Evolutionary conservation across 768 basidiomycete species (phyloP).

Genomic region (Suillus americanus): DNA sequence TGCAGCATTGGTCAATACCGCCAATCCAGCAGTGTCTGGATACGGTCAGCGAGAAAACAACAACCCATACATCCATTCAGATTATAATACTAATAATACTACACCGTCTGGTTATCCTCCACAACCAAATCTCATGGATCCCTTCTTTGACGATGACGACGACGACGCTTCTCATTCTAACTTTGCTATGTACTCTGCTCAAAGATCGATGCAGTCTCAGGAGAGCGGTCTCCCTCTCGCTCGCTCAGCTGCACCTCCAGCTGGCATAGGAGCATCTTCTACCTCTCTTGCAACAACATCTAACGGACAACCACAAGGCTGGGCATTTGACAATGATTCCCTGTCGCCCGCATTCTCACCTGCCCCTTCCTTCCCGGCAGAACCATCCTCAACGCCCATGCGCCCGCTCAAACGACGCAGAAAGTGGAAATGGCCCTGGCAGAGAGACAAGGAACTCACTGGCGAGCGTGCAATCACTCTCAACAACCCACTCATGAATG

Average conservation of each 20-base stretch:
- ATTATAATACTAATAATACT: slow-evolving; percentile 17
- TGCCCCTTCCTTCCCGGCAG: slow-evolving; percentile 39
- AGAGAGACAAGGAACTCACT: slow-evolving; percentile 58
- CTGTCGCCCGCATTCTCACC: slow-evolving; percentile 45
- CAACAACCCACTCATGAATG: slow-evolving; percentile 70
- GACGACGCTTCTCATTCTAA: slow-evolving; percentile 68
- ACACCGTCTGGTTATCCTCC: slow-evolving; percentile 53
- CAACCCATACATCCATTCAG: slow-evolving; percentile 10
- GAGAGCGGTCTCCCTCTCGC: slow-evolving; percentile 59
- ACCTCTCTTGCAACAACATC: slow-evolving; percentile 33
- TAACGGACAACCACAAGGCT: slow-evolving; percentile 58
- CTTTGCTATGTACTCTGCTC: slow-evolving; percentile 37
- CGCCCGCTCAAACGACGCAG: slow-evolving; percentile 17
- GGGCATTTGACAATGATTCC: slow-evolving; percentile 74
- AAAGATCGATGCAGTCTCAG: slow-evolving; percentile 40
- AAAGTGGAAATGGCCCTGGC: slow-evolving; percentile 83
- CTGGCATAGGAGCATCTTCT: slow-evolving; percentile 54
- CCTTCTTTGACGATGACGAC: slow-evolving; percentile 79
- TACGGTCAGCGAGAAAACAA: neutral
- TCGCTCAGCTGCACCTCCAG: slow-evolving; percentile 57
- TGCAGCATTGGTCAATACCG: slow-evolving; percentile 24
- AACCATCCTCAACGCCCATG: slow-evolving; percentile 17
- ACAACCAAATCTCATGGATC: slow-evolving; percentile 61
- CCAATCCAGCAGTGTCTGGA: slow-evolving; percentile 23
- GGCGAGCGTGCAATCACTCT: slow-evolving; percentile 83